Percentiles rank a stretch among this genome's conserved stretches.
Evolutionary conservation across 305 asterid genomes (phyloP).

Genomic region (Solanum aculeatissimum): DNA sequence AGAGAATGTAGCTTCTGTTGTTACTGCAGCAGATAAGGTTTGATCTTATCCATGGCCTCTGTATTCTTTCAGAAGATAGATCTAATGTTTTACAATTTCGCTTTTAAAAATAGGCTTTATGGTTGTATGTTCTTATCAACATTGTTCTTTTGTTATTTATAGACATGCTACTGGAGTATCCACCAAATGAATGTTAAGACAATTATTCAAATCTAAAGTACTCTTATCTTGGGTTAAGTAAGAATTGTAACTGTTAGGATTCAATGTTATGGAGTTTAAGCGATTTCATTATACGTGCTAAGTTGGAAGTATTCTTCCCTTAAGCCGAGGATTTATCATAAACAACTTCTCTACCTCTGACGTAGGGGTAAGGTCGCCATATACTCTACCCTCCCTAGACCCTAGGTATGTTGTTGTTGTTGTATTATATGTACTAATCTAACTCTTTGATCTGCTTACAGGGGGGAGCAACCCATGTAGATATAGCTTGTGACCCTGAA

Average conservation of each 20-base stretch:
- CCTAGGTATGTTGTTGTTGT: no score
- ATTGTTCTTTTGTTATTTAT: neutral
- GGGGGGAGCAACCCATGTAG: slow-evolving; percentile 98
- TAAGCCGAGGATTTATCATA: no score
- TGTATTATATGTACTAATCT: neutral
- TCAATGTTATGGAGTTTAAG: neutral
- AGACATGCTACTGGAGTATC: neutral
- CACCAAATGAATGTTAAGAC: neutral
- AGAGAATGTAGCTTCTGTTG: slow-evolving; percentile 76
- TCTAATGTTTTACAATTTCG: neutral
- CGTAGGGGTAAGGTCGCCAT: no score
- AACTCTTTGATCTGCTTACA: slow-evolving; percentile 1
- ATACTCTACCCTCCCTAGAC: no score
- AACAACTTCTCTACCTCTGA: no score
- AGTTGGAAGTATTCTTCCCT: no score
- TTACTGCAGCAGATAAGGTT: slow-evolving; percentile 92
- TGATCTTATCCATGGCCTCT: neutral
- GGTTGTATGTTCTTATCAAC: neutral
- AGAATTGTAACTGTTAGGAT: neutral
- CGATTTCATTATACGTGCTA: neutral
- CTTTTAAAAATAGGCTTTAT: neutral
- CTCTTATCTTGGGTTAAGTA: neutral
- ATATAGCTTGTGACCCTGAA: slow-evolving; percentile 82
- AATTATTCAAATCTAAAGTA: neutral
- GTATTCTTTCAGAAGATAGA: neutral